A percentile compares a stretch with the other conserved stretches of the same genome.
Conservation (phyloP, 140 eudicot genomes). For the Stevia rebaudiana region DNA sequence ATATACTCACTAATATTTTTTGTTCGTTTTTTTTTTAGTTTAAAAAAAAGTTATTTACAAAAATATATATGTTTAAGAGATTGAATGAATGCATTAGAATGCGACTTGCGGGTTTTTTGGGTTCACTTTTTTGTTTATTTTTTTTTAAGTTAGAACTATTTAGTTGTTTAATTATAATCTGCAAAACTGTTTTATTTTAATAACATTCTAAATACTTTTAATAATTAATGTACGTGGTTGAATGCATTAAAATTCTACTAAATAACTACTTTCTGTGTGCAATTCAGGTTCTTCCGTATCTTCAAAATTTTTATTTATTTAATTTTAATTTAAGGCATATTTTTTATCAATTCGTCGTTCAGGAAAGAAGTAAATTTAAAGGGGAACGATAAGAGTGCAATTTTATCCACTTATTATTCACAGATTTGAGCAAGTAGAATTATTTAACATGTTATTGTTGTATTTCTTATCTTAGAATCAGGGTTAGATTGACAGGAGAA, state of each 20-base stretch:
- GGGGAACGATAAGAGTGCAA: constrained; percentile 37
- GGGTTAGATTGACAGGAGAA: background rate
- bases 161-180: no score
- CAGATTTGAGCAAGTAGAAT: constrained; percentile 28
- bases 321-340: background rate
- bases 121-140: background rate
- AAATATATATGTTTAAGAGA: background rate
- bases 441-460: constrained; percentile 4
- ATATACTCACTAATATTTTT: background rate
- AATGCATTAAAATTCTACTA: background rate
- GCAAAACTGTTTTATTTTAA: background rate
- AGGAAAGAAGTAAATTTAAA: constrained; percentile 66
- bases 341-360: constrained; percentile 10
- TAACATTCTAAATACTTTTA: background rate
- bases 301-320: background rate
- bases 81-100: background rate
- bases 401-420: constrained; percentile 53
- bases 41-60: background rate
- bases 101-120: background rate
- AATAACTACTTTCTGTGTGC: background rate
- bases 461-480: background rate
- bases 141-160: no score
- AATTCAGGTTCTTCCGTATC: background rate
- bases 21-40: background rate
- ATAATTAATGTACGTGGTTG: background rate